Evolutionary conservation across 2,329 filamentous ascomycete genomes (phyloP).

Genomic region (Beauveria varroae): DNA sequence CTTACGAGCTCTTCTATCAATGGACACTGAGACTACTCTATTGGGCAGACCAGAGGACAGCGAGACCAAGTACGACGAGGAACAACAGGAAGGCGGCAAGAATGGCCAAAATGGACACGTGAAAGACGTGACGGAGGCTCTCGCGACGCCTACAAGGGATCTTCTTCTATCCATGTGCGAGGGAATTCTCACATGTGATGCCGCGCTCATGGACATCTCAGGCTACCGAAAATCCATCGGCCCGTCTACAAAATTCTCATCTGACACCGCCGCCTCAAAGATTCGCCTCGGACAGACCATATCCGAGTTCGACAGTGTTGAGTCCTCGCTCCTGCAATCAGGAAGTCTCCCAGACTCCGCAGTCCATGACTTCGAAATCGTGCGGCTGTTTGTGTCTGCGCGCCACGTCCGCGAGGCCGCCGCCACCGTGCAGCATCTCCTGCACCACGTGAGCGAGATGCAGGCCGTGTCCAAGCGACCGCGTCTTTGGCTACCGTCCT

Average conservation of each 20-base stretch:
- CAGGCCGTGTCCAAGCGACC: conserved; percentile 32
- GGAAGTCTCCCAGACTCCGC: conserved; percentile 37
- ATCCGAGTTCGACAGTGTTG: conserved; percentile 38
- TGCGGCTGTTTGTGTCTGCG: conserved; percentile 47
- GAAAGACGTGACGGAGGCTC: conserved; percentile 11
- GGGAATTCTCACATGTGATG: conserved; percentile 39
- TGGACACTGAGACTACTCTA: conserved; percentile 41
- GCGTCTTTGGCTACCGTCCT: conserved; percentile 42
- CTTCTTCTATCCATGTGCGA: conserved; percentile 40
- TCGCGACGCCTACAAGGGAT: conserved; percentile 39
- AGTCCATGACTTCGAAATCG: conserved; percentile 39
- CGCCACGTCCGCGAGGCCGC: conserved; percentile 47
- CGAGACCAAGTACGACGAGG: conserved; percentile 13
- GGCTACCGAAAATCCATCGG: conserved; percentile 41
- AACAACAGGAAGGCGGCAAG: background rate
- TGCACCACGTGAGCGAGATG: conserved; percentile 41
- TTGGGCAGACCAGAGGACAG: conserved; percentile 27
- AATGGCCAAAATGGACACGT: conserved; percentile 6
- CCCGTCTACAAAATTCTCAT: conserved; percentile 32
- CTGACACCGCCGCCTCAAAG: conserved; percentile 32
- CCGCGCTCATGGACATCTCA: conserved; percentile 45
- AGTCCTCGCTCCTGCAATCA: conserved; percentile 39
- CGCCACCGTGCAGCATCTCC: conserved; percentile 37
- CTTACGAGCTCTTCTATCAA: conserved; percentile 43
- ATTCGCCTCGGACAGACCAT: conserved; percentile 35